Evolutionary conservation across 345 rosid species (phyloP), one percentile per base, ranked within the genome.

Genomic region (Heritiera fomes): DNA sequence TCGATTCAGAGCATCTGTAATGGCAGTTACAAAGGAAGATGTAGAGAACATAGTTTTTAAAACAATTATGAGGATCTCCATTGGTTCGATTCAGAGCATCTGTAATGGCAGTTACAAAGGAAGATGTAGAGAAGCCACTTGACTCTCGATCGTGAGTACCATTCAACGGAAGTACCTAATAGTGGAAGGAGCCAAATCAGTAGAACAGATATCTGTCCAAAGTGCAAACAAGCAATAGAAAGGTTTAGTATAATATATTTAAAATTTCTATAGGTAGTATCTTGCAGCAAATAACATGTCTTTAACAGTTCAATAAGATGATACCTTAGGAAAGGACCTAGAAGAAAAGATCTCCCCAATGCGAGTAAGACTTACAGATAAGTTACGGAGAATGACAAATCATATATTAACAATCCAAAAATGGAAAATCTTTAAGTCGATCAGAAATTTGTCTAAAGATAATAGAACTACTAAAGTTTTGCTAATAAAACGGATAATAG

Each of bases 61-160:
- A 91, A 52, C 86, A 86, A 30, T 88, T 82, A 45, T 83, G 89
- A 66, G 88, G 80, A 95, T 30, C 41, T 71, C 75, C 75, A 50
- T 71, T 49, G 7, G 75, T 71, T 28, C 75, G 75, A 49, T 71
- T 71, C 20, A 71, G 45, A 49, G 75, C 75, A 71, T 71, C 60
- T 14, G 75, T 71, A 71, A 60, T 85, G 79, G 94, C 94, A 75
- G 87, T 87, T 50, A 94, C 93, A 86, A 91, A 94, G 84, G 84
- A 87, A 2, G 97, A 94, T 74, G 97, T 94, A 76, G 95, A 84
- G 82, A 91, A 91, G 77, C 89, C 89, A 67, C 77, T 84, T 18
- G 97, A 91, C 88, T 94, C 97, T 23, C 97, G 86, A 87, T 94
- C 98, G 84, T 84, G 90, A 0, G 89, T 84, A 77, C 98, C 91